Evolutionary conservation across 129 eudicot species (phyloP).

Genomic region (Pseudognaphalium luteoalbum): DNA sequence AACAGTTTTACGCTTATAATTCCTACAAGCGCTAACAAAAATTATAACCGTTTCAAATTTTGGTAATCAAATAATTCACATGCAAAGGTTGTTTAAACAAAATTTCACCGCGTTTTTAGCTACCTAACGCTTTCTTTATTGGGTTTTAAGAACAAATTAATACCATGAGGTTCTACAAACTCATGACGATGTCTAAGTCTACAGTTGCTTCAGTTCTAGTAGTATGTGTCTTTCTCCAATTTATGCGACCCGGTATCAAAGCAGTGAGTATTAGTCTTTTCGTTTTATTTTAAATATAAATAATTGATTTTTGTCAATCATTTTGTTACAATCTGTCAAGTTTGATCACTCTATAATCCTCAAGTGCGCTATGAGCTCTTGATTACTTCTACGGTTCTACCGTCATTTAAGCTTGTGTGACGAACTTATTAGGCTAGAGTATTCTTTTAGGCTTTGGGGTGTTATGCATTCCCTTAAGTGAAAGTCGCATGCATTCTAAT

Average conservation of each 20-base stretch:
- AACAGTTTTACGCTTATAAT: not conserved
- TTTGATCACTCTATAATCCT: too few species aligned
- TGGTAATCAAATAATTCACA: not conserved
- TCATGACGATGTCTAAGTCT: not conserved
- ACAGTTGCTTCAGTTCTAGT: not conserved
- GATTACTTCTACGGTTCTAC: too few species aligned
- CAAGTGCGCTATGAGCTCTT: too few species aligned
- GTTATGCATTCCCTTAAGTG: not conserved
- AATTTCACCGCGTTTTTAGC: not conserved
- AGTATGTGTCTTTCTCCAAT: not conserved
- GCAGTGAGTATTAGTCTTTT: not conserved
- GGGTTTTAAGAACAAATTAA: not conserved
- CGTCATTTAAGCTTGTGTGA: too few species aligned
- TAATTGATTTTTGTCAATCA: not conserved
- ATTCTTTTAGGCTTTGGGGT: too few species aligned
- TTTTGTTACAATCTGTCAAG: not conserved
- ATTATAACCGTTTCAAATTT: not conserved
- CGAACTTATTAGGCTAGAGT: too few species aligned
- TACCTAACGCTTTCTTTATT: not conserved
- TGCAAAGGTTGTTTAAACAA: constrained; percentile 2
- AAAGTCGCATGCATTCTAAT: not conserved
- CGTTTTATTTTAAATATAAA: not conserved
- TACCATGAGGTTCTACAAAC: not conserved
- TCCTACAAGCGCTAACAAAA: not conserved
- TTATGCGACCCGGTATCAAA: constrained; percentile 25